Base-by-base conservation (phyloP, 305 asterid species). In the Solanum hybrid region DNA sequence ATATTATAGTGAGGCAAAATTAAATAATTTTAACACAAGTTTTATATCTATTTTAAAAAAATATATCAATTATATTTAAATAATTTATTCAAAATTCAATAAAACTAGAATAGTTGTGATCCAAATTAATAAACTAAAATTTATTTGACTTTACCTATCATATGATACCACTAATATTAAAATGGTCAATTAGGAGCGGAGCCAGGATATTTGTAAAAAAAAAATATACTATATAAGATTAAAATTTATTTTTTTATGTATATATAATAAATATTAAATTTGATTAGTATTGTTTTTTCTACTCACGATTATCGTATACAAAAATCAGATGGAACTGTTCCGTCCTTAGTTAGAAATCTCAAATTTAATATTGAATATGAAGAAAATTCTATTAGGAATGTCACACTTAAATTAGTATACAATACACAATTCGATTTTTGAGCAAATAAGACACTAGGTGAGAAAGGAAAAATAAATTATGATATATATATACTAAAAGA, bases 311-410 rank as follows among this genome's bases (percentile, higher is more conserved):
- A 1, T 57, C 1, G 2, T 20, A 57, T 17, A 57, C 4, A 57
- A 57, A 57, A 57, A 57, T 57, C 2, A 17, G 10, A 9, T 57
- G 2, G 1, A 17, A 57, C 2, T 20, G 11, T 20, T 17, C 0
- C 0, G 0, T 17, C 8, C 10, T 17, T 8, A 7, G 3, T 17
- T 20, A 7, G 0, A 57, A 0, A 20, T 57, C 1, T 17, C 3
- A 1, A 57, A 57, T 57, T 57, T 57, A 20, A 57, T 0, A 6
- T 57, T 7, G 24, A 20, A 3, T 7, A 57, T 57, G 1, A 0
- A 17, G 3, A 57, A 51, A 51, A 51, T 6, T 2, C 17, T 41
- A 12, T 41, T 41, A 12, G 4, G 5, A 41, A 2, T 11, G 57
- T 41, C 57, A 41, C 45, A 10, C 45, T 39, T 39, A 39, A 39